Base-by-base conservation (phyloP, 1,284 basidiomycete genomes). In the Puccinia triticina region DNA sequence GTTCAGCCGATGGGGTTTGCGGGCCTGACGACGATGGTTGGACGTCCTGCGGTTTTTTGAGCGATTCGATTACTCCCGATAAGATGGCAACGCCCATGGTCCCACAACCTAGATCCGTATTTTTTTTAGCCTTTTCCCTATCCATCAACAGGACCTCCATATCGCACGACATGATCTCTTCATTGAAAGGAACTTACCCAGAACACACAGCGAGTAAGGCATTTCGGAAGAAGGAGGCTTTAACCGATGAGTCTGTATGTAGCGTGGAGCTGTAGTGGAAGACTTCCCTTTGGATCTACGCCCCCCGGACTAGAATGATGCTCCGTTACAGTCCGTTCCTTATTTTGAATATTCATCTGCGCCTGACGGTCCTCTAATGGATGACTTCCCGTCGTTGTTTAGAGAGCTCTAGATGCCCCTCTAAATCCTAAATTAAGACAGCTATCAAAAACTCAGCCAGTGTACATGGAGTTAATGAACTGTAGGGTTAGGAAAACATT, bases 41-140 rank as follows among this genome's bases (percentile, higher is more conserved):
- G 16, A 75, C 77, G 53, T 34, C 43, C 40, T 53, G 29, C 76
- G 14, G 80, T 83, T 82, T 82, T 85, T 89, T 11, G 89, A 87
- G 83, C 92, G 92, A 92, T 83, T 92, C 90, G 73, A 96, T 88
- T 59, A 96, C 92, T 78, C 95, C 97, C 43, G 96, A 97, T 71
- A 97, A 91, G 87, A 99, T 91, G 83, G 97, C 95, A 84, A 98
- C 89, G 82, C 97, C 97, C 97, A 99, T 99, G 10, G 97, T 99
- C 82, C 97, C 97, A 88, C 97, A 99, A 90, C 95, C 95, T 94
- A 86, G 77, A 32, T 21, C 40, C 21, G 40, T 34, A 74, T 57
- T n/a, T 32, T 14, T 12, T 21, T n/a, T n/a, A 7, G 21, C 16
- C 29, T n/a, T 16, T 37, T 57, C 2, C 29, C 16, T 21, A 48